Evolutionary conservation across 129 eudicot genomes (phyloP), one percentile per base, ranked within the genome.

Genomic region (Chrysanthemum seticuspe): DNA sequence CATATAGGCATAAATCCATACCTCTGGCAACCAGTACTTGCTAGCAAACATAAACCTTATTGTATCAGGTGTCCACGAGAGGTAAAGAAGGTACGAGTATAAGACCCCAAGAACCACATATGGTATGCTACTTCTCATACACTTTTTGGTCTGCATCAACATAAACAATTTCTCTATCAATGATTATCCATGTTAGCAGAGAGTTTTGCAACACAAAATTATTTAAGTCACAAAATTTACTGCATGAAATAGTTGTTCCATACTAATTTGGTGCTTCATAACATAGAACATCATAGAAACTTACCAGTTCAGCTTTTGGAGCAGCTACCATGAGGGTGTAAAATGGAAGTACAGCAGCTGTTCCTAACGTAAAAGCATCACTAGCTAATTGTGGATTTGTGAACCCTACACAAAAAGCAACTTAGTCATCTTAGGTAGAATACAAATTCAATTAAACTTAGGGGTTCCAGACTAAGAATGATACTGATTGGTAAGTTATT

Each of bases 31-130:
- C 97, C 90, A 94, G 70, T 94, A 90, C 76, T 88, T 85, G 74
- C 96, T 90, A 13, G 93, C 96, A 70, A 94, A 94, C 96, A 90
- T 90, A 40, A 83, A 36, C 27, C 83, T 81, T 12, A 95, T 73
- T 3, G 99, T 95, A 34, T 95, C 97, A 5, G 99, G 99, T 13
- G 99, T 90, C 99, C 99, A 95, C 5, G 99, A 95, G 49, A 85
- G 89, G 78, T 68, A 95, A 12, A 95, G 80, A 51, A 95, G 85
- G 80, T 90, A 95, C 2, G 85, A 81, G 77, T 95, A 95, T 65
- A 95, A 19, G 58, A 87, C 76, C 16, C 97, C 99, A 6, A 95
- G 96, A 75, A 72, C 77, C 12, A 90, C 80, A 63, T 84, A 90
- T 6, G 97, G 97, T 70, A 86, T 77, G 79, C 83, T 76, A 82